Conservation (phyloP, 805 yeast genomes). For the Brettanomyces anomalus region DNA sequence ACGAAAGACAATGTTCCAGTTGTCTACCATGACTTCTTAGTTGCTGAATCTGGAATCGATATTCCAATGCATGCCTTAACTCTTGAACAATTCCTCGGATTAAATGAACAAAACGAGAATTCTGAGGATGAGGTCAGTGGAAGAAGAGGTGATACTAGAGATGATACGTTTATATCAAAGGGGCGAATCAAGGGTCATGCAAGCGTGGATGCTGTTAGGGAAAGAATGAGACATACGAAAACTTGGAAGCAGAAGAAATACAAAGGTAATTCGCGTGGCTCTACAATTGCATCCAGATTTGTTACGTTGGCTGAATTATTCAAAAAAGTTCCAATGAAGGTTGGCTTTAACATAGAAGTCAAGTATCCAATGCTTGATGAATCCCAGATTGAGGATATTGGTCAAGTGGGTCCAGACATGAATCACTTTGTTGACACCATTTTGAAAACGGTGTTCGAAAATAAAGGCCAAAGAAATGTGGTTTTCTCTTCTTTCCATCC, state of each 20-base stretch:
- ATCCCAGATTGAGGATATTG: slow-evolving; percentile 82
- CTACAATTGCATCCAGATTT: slow-evolving; percentile 83
- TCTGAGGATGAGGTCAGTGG: neutral
- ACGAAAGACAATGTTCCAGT: slow-evolving; percentile 90
- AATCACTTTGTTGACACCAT: slow-evolving; percentile 87
- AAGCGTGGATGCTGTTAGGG: slow-evolving; percentile 31
- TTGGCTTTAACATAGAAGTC: slow-evolving; percentile 91
- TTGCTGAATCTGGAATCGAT: slow-evolving; percentile 93
- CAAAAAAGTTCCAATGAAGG: slow-evolving; percentile 66
- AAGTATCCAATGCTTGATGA: slow-evolving; percentile 95
- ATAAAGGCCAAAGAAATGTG: slow-evolving; percentile 72
- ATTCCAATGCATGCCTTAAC: slow-evolving; percentile 93
- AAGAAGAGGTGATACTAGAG: neutral
- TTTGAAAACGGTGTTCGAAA: slow-evolving; percentile 67
- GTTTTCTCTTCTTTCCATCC: slow-evolving; percentile 93
- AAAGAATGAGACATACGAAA: slow-evolving; percentile 77
- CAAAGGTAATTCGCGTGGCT: slow-evolving; percentile 89
- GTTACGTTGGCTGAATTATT: slow-evolving; percentile 83
- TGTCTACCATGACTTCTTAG: slow-evolving; percentile 87
- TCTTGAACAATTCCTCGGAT: slow-evolving; percentile 72
- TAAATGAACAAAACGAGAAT: slow-evolving; percentile 20
- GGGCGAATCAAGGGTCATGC: slow-evolving; percentile 15
- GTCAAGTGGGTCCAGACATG: slow-evolving; percentile 72
- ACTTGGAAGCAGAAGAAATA: slow-evolving; percentile 81
- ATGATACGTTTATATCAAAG: slow-evolving; percentile 1